Percentiles rank a stretch among this genome's conserved stretches.
Conservation (phyloP, 148 eudicot genomes). For the Persicaria tinctoria region DNA sequence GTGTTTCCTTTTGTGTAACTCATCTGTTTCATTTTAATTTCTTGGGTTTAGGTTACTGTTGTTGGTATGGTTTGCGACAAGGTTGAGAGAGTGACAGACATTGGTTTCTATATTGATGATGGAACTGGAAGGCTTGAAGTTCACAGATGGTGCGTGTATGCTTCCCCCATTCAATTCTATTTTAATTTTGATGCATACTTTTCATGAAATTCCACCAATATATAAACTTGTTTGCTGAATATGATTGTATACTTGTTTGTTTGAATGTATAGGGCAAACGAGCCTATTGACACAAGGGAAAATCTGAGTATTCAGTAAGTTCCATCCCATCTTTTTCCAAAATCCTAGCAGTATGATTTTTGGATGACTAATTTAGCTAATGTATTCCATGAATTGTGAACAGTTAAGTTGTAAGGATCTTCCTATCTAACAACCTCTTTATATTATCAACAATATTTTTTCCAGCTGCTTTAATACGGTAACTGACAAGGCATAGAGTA, state of each 20-base stretch:
- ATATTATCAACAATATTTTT: too few relatives aligned
- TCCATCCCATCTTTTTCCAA: not conserved
- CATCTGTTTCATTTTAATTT: constrained; percentile 1
- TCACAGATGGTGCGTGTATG: constrained; percentile 59
- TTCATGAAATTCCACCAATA: not conserved
- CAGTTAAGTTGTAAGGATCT: too few relatives aligned
- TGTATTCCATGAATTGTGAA: not conserved
- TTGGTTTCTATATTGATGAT: constrained; percentile 67
- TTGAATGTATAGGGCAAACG: constrained; percentile 53
- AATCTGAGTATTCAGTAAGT: constrained; percentile 50
- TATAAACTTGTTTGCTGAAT: not conserved
- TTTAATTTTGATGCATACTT: not conserved
- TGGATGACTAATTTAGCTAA: not conserved
- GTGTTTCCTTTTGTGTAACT: not conserved
- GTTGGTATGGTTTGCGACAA: constrained; percentile 64
- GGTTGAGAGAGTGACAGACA: constrained; percentile 71
- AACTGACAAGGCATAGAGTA: not conserved
- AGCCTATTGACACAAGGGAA: constrained; percentile 52
- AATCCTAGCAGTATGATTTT: not conserved
- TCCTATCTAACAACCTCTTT: not conserved
- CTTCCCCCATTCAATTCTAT: not conserved
- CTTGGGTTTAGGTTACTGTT: constrained; percentile 57
- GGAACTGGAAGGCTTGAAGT: constrained; percentile 81
- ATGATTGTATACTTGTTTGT: not conserved
- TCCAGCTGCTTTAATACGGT: too few relatives aligned